Evolutionary conservation across 345 rosid genomes (phyloP).

Genomic region (Lepidium aucheri): DNA sequence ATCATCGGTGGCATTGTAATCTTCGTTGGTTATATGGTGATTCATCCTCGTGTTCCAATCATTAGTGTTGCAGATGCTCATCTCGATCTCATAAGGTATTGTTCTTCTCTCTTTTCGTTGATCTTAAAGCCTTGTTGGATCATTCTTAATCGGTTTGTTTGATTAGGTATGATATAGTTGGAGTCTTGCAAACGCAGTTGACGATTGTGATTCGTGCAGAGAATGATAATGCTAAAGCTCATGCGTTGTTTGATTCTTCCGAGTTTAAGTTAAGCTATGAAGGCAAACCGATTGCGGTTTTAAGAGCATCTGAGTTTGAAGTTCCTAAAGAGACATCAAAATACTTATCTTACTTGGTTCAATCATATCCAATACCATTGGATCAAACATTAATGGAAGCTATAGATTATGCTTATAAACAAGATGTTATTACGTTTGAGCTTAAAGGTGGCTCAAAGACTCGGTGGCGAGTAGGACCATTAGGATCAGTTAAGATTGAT

Average conservation of each 20-base stretch:
- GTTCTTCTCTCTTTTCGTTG: constrained; percentile 16
- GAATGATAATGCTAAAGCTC: constrained; percentile 69
- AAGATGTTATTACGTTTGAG: constrained; percentile 44
- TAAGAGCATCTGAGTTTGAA: constrained; percentile 45
- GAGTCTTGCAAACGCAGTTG: constrained; percentile 59
- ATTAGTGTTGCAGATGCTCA: constrained; percentile 50
- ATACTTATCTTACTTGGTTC: constrained; percentile 37
- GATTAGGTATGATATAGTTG: constrained; percentile 27
- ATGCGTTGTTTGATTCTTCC: constrained; percentile 44
- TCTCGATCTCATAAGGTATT: constrained; percentile 42
- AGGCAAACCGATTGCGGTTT: constrained; percentile 36
- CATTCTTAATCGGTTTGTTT: neutral
- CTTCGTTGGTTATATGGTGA: constrained; percentile 57
- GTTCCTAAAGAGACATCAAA: constrained; percentile 45
- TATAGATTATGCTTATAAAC: constrained; percentile 35
- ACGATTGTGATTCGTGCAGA: constrained; percentile 42
- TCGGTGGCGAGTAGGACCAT: constrained; percentile 61
- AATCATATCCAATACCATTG: constrained; percentile 58
- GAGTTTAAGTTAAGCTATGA: constrained; percentile 37
- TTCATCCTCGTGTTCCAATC: constrained; percentile 75
- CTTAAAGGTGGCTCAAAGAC: constrained; percentile 53
- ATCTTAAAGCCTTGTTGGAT: neutral
- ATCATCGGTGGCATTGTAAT: constrained; percentile 55
- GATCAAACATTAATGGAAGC: constrained; percentile 30
- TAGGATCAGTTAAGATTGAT: constrained; percentile 53